These are phyloP conservation scores for Chytriomyces sp. DNA, from an alignment of 192 early-diverging fungal species.

Conservation along the genomic window DNA sequence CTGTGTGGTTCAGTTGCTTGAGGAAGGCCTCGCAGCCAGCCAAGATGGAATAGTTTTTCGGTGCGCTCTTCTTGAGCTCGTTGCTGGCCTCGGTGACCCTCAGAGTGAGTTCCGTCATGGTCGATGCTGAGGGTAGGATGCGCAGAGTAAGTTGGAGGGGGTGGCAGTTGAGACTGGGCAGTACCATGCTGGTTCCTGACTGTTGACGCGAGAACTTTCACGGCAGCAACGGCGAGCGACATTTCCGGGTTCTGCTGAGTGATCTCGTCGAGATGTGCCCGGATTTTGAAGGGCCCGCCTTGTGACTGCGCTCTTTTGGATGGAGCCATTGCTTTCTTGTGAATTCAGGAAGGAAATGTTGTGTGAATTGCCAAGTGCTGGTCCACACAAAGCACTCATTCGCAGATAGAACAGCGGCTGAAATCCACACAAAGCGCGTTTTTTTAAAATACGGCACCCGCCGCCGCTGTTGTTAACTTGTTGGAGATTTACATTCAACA, in stretches of 20 bases:
- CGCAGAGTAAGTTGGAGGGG: background rate
- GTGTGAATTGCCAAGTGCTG: no score
- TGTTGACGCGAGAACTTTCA: constrained; percentile 7
- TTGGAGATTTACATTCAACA: no score
- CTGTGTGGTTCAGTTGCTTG: constrained; percentile 67
- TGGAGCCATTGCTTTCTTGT: no score
- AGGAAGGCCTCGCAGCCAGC: constrained; percentile 69
- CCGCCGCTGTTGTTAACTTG: no score
- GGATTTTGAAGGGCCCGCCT: background rate
- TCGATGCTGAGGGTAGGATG: constrained; percentile 66
- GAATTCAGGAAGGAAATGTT: no score
- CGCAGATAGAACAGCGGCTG: no score
- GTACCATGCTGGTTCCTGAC: background rate
- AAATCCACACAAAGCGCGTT: no score
- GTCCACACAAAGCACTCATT: no score
- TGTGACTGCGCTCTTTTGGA: background rate
- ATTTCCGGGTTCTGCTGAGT: constrained; percentile 26
- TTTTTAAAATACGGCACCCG: no score
- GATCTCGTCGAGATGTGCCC: constrained; percentile 22
- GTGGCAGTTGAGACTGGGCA: background rate
- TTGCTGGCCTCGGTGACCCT: constrained; percentile 71
- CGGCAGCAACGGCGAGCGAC: constrained; percentile 32
- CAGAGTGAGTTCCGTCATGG: constrained; percentile 87
- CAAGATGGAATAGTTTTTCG: constrained; percentile 78
- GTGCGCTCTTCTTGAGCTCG: constrained; percentile 65